Base-by-base conservation (phyloP, 768 basidiomycete genomes). In the Krasilnikovozyma curviuscula region DNA sequence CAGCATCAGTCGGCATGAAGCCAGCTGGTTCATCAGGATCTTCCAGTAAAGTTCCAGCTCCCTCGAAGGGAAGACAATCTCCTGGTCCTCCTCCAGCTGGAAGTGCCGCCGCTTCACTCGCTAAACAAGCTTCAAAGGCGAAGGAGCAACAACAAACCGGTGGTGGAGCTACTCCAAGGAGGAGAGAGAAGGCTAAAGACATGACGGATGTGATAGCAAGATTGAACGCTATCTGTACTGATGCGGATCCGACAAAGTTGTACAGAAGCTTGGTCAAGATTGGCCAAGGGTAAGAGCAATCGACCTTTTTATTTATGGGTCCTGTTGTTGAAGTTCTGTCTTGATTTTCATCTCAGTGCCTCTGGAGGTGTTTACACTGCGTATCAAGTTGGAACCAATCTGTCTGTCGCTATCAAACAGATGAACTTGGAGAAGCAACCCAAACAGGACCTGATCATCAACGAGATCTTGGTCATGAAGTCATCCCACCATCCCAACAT, bases 361-460 rank as follows among this genome's bases (percentile, higher is more conserved):
- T 91, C 84, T 18, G 91, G 93, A 33, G 91, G 91, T 56, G 93
- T 97, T 2, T 98, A 93, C 67, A 95, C 89, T 12, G 91, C 91
- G 14, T 93, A 93, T 62, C 89, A 97, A 69, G 82, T 91, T 53
- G 88, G 89, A 34, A 86, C 83, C 27, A 91, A 93, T 65, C 58
- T 83, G 28, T 81, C 77, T 10, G 93, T 97, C 29, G 93, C 93
- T 34, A 98, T 98, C 74, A 98, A 98, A 67, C 91, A 97, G 67
- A 98, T 97, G 93, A 93, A 98, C 70, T 73, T 98, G 27, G 89
- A 97, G 66, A 93, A 97, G 69, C 93, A 97, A 60, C 93, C 93
- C 34, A 97, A 97, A 73, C 95, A 97, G 67, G 91, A 97, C 62
- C 73, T 98, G 42, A 97, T 98, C 69, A 97, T 98, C 70, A 97